These are phyloP conservation scores for Chlamydomonas sp. DNA, from an alignment of 139 green algal genomes.

Conservation along the genomic window DNA sequence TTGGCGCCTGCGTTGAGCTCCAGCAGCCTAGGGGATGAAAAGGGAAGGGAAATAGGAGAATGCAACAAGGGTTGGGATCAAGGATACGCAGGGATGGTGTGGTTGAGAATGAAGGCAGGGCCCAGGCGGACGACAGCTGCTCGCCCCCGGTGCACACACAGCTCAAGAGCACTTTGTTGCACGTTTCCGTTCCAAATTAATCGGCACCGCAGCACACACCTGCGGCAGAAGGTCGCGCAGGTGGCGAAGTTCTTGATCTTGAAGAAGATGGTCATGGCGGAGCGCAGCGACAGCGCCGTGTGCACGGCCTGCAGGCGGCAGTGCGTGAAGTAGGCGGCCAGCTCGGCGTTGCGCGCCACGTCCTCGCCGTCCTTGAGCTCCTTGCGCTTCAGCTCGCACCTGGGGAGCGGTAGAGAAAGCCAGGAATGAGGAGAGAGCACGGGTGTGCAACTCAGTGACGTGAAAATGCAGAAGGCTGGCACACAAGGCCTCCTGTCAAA, in stretches of 20 bases:
- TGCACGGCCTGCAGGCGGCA: slow-evolving; percentile 92
- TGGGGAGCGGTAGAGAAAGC: not conserved
- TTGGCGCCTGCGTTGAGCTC: slow-evolving; percentile 94
- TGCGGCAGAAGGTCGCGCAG: slow-evolving; percentile 89
- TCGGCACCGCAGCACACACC: slow-evolving; percentile 8
- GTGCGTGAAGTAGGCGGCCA: slow-evolving; percentile 99
- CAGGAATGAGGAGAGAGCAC: not conserved
- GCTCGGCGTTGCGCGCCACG: slow-evolving; percentile 82
- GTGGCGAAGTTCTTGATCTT: slow-evolving; percentile 95
- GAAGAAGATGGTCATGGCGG: slow-evolving; percentile 96
- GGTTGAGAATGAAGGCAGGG: not conserved
- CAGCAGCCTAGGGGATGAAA: slow-evolving; percentile 74
- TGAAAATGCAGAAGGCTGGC: no score
- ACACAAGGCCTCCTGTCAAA: no score
- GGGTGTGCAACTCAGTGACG: not conserved
- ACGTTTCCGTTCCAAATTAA: not conserved
- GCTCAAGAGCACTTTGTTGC: not conserved
- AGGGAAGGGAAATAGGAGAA: not conserved
- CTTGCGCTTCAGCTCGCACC: slow-evolving; percentile 93
- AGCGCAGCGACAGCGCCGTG: slow-evolving; percentile 85
- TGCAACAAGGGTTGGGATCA: no score
- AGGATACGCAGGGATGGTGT: not conserved
- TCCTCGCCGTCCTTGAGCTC: slow-evolving; percentile 70
- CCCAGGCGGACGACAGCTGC: not conserved
- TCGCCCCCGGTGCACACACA: no score